Conservation (phyloP, 257 asterid genomes). For the Knoxia roxburghii region DNA sequence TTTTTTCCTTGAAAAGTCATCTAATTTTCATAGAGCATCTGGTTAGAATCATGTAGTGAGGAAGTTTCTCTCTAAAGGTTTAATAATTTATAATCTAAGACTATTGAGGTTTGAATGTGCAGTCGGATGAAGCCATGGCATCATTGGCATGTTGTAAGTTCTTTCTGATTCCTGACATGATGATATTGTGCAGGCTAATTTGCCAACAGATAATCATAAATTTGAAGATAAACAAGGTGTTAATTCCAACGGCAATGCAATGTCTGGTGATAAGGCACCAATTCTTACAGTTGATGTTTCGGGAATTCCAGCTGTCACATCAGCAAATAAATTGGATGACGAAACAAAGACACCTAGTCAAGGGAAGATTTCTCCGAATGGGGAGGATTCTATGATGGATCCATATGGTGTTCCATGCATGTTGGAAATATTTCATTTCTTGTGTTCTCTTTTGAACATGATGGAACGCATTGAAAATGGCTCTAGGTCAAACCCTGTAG, state of each 20-base stretch:
- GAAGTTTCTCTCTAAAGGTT: background rate
- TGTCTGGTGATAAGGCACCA: constrained; percentile 28
- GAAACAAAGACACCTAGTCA: constrained; percentile 23
- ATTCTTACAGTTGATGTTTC: constrained; percentile 15
- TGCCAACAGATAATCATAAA: constrained; percentile 25
- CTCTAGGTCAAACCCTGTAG: constrained; percentile 65
- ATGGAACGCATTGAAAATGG: constrained; percentile 67
- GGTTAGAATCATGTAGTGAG: background rate
- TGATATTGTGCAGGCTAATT: constrained; percentile 35
- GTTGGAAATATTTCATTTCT: constrained; percentile 83
- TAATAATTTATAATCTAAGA: background rate
- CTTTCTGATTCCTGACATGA: constrained; percentile 2
- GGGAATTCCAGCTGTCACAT: constrained; percentile 9
- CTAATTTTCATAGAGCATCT: background rate
- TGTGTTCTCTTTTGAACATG: constrained; percentile 80
- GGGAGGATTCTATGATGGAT: constrained; percentile 38
- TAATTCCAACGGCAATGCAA: constrained; percentile 32
- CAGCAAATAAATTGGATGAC: constrained; percentile 19
- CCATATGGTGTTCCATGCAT: constrained; percentile 89
- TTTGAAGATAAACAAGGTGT: constrained; percentile 32
- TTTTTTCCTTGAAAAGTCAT: background rate
- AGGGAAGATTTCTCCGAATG: constrained; percentile 10
- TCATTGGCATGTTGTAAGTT: background rate
- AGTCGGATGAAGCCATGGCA: background rate
- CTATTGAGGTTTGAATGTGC: constrained; percentile 10